These are phyloP conservation scores for Nemania sp. DNA, from an alignment of 2,329 filamentous ascomycete genomes.

Conservation along the genomic window DNA sequence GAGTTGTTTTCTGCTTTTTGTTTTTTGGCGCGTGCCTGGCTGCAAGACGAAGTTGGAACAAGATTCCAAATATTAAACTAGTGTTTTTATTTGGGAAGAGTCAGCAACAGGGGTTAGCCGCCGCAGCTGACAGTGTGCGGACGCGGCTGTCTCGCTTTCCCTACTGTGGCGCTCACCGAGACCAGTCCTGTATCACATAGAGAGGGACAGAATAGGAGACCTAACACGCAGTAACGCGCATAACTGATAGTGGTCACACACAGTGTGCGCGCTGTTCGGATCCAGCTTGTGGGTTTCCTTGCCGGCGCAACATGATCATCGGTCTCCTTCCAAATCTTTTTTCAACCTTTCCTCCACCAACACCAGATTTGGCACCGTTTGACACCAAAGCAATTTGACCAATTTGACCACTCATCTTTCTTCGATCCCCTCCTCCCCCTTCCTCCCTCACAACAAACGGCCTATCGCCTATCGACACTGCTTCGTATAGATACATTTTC, in stretches of 20 bases:
- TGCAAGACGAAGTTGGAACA: slow-evolving; percentile 37
- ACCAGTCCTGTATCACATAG: no score
- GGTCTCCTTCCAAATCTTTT: slow-evolving; percentile 41
- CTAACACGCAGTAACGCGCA: not conserved
- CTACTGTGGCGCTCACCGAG: slow-evolving; percentile 21
- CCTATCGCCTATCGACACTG: not conserved
- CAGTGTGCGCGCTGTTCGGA: slow-evolving; percentile 24
- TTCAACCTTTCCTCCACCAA: slow-evolving; percentile 25
- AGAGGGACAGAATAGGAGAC: no score
- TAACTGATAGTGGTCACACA: slow-evolving; percentile 5
- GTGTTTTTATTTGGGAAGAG: slow-evolving; percentile 35
- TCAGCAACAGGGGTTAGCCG: slow-evolving; percentile 41
- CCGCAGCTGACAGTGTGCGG: slow-evolving; percentile 30
- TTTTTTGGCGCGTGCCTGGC: not conserved
- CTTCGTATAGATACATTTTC: not conserved
- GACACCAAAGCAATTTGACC: not conserved
- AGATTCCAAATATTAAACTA: slow-evolving; percentile 40
- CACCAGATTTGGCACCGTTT: slow-evolving; percentile 10
- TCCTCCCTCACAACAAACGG: not conserved
- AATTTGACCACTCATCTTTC: slow-evolving; percentile 19
- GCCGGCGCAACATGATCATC: slow-evolving; percentile 29
- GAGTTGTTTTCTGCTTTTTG: not conserved
- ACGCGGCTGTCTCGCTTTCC: slow-evolving; percentile 17
- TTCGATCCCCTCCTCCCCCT: slow-evolving; percentile 6
- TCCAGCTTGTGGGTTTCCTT: not conserved